These are phyloP conservation scores for Benincasa hispida DNA, from an alignment of 306 rosid species.

Conservation along the genomic window DNA sequence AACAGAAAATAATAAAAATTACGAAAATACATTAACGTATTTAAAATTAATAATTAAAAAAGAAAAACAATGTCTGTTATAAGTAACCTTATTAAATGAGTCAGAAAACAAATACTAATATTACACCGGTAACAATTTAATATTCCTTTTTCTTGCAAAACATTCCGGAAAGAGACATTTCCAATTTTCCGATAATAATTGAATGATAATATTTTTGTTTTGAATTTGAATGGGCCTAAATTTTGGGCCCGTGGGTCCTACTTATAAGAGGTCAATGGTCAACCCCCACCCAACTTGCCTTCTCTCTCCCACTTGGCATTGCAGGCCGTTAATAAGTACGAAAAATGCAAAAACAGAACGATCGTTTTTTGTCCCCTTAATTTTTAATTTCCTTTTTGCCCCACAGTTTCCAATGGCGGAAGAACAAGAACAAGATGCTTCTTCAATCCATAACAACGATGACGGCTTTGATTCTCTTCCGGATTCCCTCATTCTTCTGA, in stretches of 20 bases:
- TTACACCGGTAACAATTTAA: too few relatives aligned
- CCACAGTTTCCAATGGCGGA: not conserved
- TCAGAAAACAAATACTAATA: too few relatives aligned
- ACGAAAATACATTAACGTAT: too few relatives aligned
- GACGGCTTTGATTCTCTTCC: constrained; percentile 32
- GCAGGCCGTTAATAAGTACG: not conserved
- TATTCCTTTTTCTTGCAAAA: too few relatives aligned
- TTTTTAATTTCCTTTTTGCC: too few relatives aligned
- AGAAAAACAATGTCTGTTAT: too few relatives aligned
- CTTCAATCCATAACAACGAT: not conserved
- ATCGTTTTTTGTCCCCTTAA: not conserved
- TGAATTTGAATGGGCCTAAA: not conserved
- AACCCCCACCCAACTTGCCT: not conserved
- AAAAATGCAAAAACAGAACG: not conserved
- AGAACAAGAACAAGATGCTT: not conserved
- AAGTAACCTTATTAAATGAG: too few relatives aligned
- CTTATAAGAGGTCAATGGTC: constrained; percentile 5
- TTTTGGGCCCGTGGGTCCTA: not conserved
- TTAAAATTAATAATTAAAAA: too few relatives aligned
- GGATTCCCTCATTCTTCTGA: constrained; percentile 27
- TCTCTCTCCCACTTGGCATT: not conserved
- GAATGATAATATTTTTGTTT: too few relatives aligned
- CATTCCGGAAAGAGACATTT: not conserved
- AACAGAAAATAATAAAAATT: too few relatives aligned
- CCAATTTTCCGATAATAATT: not conserved